Evolutionary conservation across 1,139 yeast species (phyloP), one percentile per base, ranked within the genome.

Genomic region (Suhomyces coccinellae): DNA sequence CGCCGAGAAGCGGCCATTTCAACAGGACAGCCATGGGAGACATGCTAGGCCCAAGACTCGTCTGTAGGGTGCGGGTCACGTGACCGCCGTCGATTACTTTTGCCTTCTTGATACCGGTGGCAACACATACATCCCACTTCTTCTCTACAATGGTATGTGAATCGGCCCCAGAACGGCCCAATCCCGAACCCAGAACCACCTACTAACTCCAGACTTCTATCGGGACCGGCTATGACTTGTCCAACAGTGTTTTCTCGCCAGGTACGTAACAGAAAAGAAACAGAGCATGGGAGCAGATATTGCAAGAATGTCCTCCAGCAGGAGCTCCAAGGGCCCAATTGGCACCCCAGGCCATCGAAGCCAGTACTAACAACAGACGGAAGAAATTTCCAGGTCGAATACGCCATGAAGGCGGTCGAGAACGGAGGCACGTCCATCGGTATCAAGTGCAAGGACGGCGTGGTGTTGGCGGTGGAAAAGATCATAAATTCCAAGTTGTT

Each of bases 341-440:
- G 24, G 24, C 8, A 9, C 24, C 24, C 8, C 24, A 20, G 24
- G 24, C 24, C 24, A 5, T 20, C 24, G 24, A 4, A 5, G 24
- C 24, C 24, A 20, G 24, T 57, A 62, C 66, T 62, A 61, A 63
- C 66, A 47, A 70, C 85, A 65, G 99, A 95, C 66, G 99, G 99
- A 43, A 82, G 99, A 71, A 93, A 91, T 69, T 95, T 95, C 72
- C 99, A 95, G 69, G 99, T 93, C 20, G 99, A 95, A 69, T 95
- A 95, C 60, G 99, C 99, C 36, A 79, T 87, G 63, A 95, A 95
- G 66, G 99, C 99, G 2, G 98, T 93, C 7, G 99, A 95, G 66
- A 91, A 90, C 62, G 97, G 97, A 36, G 95, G 97, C 12, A 93
- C 99, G 0, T 85, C 97, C 26, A 78, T 95, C 55, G 99, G 98